Evolutionary conservation across 257 asterid species (phyloP), one percentile per base, ranked within the genome.

Genomic region (Dorcoceras hygrometricum): DNA sequence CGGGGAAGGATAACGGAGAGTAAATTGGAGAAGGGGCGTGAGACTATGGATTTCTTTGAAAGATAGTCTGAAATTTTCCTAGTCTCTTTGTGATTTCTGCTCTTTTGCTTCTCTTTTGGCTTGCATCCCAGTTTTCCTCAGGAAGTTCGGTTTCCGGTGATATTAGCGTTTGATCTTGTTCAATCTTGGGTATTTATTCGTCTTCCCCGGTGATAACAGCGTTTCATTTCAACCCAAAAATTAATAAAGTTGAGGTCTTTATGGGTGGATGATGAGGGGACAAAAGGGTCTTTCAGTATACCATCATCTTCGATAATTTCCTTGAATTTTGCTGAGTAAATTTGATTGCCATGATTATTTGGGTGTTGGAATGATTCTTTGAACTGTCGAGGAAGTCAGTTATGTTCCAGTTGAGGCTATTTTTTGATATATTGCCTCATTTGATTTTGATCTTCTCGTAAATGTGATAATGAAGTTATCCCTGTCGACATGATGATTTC

Each of bases 261-360:
- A 7, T 28, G 43, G 63, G 65, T 53, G 66, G 64, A 20, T 39
- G 14, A 29, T 51, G 71, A 66, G 69, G 36, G 57, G 71, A 23
- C 71, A 61, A 43, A 77, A 77, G 69, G 75, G 75, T 72, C 71
- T 76, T 75, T 70, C 3, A 22, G 65, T 48, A n/a, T n/a, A 22
- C 28, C 61, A n/a, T 51, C 71, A 61, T 39, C 67, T 70, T 76
- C 75, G 43, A 73, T 70, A 29, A 27, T 54, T 71, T 74, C 67
- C 74, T 59, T 66, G 32, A 57, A 62, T 72, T 72, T 66, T 46
- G 34, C 68, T 55, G 19, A 62, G 46, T 32, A n/a, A 46, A 64
- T 34, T 20, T 14, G 26, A 23, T 36, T 8, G 26, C 48, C 31
- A 53, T 4, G 27, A 25, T 27, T 46, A 51, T 65, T 62, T 66